These are phyloP conservation scores for Remersonia thermophila DNA, from an alignment of 2,329 filamentous ascomycete genomes.

Conservation along the genomic window DNA sequence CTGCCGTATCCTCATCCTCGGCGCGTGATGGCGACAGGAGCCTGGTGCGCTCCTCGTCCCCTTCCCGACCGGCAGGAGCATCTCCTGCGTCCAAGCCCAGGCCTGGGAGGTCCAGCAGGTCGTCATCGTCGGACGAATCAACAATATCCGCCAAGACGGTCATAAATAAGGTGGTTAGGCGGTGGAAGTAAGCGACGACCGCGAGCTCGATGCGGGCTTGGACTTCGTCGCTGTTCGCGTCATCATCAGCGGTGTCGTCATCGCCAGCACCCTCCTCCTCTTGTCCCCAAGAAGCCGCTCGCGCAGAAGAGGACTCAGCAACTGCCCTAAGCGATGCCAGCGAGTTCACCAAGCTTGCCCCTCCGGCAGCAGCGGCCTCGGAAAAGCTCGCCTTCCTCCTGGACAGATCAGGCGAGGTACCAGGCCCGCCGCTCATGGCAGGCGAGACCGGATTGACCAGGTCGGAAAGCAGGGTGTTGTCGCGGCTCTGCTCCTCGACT, in stretches of 20 bases:
- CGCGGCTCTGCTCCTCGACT: slow-evolving; percentile 43
- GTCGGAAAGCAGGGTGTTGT: slow-evolving; percentile 44
- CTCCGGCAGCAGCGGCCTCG: slow-evolving; percentile 17
- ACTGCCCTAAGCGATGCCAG: slow-evolving; percentile 27
- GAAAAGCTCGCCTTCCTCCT: slow-evolving; percentile 15
- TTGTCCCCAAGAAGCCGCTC: slow-evolving; percentile 15
- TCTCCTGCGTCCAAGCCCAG: slow-evolving; percentile 18
- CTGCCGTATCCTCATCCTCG: no score
- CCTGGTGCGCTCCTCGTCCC: slow-evolving; percentile 1
- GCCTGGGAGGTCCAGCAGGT: slow-evolving; percentile 22
- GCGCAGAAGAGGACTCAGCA: slow-evolving; percentile 18
- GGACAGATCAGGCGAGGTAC: background rate
- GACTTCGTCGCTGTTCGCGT: slow-evolving; percentile 26
- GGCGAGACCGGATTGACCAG: slow-evolving; percentile 20
- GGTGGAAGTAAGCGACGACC: slow-evolving; percentile 71
- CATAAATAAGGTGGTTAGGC: slow-evolving; percentile 56
- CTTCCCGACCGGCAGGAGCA: slow-evolving; percentile 25
- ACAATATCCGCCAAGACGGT: slow-evolving; percentile 50
- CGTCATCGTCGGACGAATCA: slow-evolving; percentile 33
- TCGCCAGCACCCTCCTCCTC: slow-evolving; percentile 17
- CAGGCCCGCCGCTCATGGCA: slow-evolving; percentile 7
- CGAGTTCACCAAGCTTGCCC: slow-evolving; percentile 29
- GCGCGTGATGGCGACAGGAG: no score
- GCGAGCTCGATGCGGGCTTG: slow-evolving; percentile 49
- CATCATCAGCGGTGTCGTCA: slow-evolving; percentile 13